phyloP scores from a whole-genome alignment of 352 stramenopile species.

The Phytophthora citricola region DNA sequence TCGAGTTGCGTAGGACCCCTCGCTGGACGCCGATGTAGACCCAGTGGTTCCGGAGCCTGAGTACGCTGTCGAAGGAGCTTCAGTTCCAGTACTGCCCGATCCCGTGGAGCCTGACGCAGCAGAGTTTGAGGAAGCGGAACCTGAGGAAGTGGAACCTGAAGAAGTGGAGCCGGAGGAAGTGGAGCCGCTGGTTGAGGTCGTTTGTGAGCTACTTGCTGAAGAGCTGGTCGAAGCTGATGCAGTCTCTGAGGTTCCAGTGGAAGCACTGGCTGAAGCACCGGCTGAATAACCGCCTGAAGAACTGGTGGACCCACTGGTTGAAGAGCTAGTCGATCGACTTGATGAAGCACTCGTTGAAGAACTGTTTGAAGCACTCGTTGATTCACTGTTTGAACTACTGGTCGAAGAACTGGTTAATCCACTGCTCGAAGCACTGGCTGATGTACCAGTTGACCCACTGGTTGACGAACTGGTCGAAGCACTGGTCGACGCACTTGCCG shows the following conservation, averaged over 20 bases:
- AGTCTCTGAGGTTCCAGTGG: neutral
- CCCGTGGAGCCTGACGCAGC: neutral
- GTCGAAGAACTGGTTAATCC: conserved; percentile 4
- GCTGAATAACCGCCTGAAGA: neutral
- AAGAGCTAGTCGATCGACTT: neutral
- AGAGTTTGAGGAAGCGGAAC: too few relatives aligned
- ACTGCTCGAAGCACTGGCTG: conserved; percentile 2
- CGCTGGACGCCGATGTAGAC: neutral
- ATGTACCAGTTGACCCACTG: conserved; percentile 8
- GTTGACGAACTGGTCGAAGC: conserved; percentile 8
- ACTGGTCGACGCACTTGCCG: conserved; percentile 3
- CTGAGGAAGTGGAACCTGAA: neutral
- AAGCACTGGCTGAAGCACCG: conserved; percentile 3
- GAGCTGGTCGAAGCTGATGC: neutral
- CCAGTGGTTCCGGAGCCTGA: conserved; percentile 2
- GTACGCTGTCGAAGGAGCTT: neutral
- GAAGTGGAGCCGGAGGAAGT: neutral
- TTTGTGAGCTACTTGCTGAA: conserved; percentile 8
- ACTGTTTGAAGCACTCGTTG: neutral
- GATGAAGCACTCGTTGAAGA: neutral
- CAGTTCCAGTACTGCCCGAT: conserved; percentile 5
- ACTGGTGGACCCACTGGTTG: neutral
- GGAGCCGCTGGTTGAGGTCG: conserved; percentile 8
- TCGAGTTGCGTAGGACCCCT: conserved; percentile 12
- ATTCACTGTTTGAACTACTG: conserved; percentile 4